Base-by-base conservation (phyloP, 1,139 yeast species). In the Ashbya aceris region DNA sequence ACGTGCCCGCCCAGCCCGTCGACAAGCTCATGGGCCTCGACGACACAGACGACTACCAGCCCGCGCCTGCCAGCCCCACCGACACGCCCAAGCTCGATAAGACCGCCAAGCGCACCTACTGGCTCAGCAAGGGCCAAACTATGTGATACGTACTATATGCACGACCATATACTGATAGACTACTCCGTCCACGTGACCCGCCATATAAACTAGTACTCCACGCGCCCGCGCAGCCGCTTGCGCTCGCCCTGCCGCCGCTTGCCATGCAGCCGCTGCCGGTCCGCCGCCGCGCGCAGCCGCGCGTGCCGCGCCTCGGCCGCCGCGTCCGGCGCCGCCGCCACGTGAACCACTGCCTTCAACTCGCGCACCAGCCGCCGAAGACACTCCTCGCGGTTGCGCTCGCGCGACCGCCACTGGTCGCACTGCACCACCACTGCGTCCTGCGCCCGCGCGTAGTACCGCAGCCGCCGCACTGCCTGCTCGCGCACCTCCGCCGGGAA, bases 341-440 rank as follows among this genome's bases (percentile, higher is more conserved):
- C 72, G 45, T 62, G 62, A 0, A 74, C 75, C 2, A 61, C 56
- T 1, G 60, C 60, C 49, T 69, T 72, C 43, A 85, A 70, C 40
- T 77, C 83, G 1, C 61, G 54, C 2, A 75, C 64, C 20, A 85
- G 67, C 55, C 82, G 81, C 12, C 65, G 63, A 49, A 76, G 75
- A 52, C 95, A 85, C 31, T 74, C 73, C 8, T 67, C 68, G 10
- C 74, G 60, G 53, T 85, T 85, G 10, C 63, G 65, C 9, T 74
- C 78, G 48, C 87, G 66, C 32, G 76, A 77, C 29, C 95, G 61
- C 3, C 74, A 65, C 8, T 65, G 56, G 49, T 83, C 93, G 36
- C 83, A 73, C 47, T 77, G 83, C 2, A 85, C 69, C 8, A 82
- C 62, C 0, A 85, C 47, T 5, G 66, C 60, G 0, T 86, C 86